phyloP scores from a whole-genome alignment of 257 asterid genomes.

The Gentiana macrophylla region DNA sequence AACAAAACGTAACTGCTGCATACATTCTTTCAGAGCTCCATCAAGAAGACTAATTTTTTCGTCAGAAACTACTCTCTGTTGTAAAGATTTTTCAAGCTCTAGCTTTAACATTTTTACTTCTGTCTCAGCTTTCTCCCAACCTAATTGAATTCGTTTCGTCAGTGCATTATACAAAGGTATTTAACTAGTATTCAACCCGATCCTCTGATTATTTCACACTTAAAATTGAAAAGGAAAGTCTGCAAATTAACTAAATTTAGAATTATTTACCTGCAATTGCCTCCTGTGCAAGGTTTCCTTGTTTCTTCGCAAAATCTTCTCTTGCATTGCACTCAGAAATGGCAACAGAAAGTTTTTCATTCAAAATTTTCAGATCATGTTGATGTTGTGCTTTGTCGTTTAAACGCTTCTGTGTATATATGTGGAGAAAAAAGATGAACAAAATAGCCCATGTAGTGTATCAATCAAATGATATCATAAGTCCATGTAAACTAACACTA shows the following conservation, averaged over 20 bases:
- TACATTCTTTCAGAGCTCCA: slow-evolving; percentile 74
- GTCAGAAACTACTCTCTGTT: slow-evolving; percentile 43
- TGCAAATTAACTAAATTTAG: neutral
- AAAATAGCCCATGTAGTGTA: too few species aligned
- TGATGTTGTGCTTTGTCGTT: slow-evolving; percentile 48
- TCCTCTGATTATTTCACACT: neutral
- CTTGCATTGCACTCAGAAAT: slow-evolving; percentile 52
- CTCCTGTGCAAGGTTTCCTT: slow-evolving; percentile 77
- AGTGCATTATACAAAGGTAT: neutral
- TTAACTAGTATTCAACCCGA: neutral
- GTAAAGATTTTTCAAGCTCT: slow-evolving; percentile 49
- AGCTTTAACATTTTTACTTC: slow-evolving; percentile 50
- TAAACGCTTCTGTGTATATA: slow-evolving; percentile 42
- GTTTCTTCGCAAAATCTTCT: slow-evolving; percentile 52
- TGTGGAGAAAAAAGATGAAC: slow-evolving; percentile 12
- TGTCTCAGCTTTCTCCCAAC: slow-evolving; percentile 76
- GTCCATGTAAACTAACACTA: neutral
- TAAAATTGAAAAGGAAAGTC: neutral
- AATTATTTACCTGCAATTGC: slow-evolving; percentile 62
- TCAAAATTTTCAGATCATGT: slow-evolving; percentile 38
- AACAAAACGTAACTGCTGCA: slow-evolving; percentile 58
- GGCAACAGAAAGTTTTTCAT: slow-evolving; percentile 57
- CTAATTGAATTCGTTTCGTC: slow-evolving; percentile 19
- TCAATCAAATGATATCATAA: neutral
- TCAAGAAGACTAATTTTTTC: slow-evolving; percentile 53